Evolutionary conservation across 352 stramenopile species (phyloP).

Genomic region (Phytophthora agathidicida): DNA sequence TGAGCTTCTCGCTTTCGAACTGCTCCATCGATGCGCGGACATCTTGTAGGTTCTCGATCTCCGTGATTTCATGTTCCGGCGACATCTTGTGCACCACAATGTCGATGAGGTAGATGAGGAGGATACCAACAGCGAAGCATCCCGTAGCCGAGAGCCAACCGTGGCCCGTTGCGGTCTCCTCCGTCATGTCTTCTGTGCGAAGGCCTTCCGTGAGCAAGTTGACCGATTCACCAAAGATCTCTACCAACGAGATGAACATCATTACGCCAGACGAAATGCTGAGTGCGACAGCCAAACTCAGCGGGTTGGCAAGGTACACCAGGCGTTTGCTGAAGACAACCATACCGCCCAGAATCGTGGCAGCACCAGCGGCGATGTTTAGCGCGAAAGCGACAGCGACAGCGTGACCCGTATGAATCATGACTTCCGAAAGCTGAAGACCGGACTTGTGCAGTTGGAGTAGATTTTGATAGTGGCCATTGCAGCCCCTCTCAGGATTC

Average conservation of each 20-base stretch:
- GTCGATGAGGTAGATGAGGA: slow-evolving; percentile 18
- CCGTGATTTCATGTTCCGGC: slow-evolving; percentile 17
- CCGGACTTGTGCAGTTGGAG: slow-evolving; percentile 1
- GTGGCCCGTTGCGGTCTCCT: slow-evolving; percentile 15
- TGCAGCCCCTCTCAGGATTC: not conserved
- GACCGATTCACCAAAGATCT: slow-evolving; percentile 23
- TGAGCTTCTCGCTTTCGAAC: slow-evolving; percentile 15
- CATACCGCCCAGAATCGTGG: slow-evolving; percentile 16
- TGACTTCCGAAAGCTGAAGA: not conserved
- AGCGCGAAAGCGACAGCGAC: slow-evolving; percentile 9
- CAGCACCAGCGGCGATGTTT: slow-evolving; percentile 9
- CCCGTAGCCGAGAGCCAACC: slow-evolving; percentile 9
- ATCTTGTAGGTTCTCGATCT: slow-evolving; percentile 34
- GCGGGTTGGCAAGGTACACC: slow-evolving; percentile 16
- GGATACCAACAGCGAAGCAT: slow-evolving; percentile 11
- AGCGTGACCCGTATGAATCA: slow-evolving; percentile 20
- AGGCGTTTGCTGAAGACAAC: slow-evolving; percentile 23
- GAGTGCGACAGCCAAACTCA: slow-evolving; percentile 14
- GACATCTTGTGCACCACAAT: slow-evolving; percentile 11
- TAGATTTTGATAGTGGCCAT: slow-evolving; percentile 6
- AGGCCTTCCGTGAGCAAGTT: slow-evolving; percentile 16
- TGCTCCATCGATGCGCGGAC: slow-evolving; percentile 24
- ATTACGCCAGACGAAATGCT: slow-evolving; percentile 18
- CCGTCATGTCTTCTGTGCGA: slow-evolving; percentile 16
- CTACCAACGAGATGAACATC: slow-evolving; percentile 22